phyloP scores from a whole-genome alignment of 2,329 filamentous ascomycete genomes.

The Paradendryphiella salina region DNA sequence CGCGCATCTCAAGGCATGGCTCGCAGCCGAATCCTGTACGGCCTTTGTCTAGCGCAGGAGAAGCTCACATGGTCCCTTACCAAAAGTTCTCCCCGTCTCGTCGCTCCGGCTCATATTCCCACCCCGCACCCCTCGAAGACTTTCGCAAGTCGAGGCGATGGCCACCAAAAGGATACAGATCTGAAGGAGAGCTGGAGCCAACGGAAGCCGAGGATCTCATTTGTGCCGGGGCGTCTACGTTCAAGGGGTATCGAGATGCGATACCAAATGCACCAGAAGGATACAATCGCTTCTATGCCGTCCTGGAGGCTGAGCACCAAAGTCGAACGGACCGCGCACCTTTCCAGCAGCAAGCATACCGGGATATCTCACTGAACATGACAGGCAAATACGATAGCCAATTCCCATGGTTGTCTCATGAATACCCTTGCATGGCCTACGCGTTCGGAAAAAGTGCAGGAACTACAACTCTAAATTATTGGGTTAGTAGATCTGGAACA shows the following conservation, averaged over 20 bases:
- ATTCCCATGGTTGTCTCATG: slow-evolving; percentile 69
- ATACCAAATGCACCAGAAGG: slow-evolving; percentile 44
- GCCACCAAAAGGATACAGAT: slow-evolving; percentile 47
- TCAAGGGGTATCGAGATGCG: slow-evolving; percentile 47
- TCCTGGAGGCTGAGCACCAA: slow-evolving; percentile 46
- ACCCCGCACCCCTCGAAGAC: slow-evolving; percentile 45
- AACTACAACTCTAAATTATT: slow-evolving; percentile 72
- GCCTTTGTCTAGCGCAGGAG: slow-evolving; percentile 42
- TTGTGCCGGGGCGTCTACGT: slow-evolving; percentile 45
- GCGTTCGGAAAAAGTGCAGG: slow-evolving; percentile 68
- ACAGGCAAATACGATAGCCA: slow-evolving; percentile 41
- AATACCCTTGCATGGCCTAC: slow-evolving; percentile 73
- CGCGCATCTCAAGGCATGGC: slow-evolving; percentile 44
- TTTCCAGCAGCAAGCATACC: slow-evolving; percentile 43
- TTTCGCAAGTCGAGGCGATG: slow-evolving; percentile 43
- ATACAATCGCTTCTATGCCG: slow-evolving; percentile 47
- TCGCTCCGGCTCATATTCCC: slow-evolving; percentile 44
- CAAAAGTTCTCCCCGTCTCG: slow-evolving; percentile 31
- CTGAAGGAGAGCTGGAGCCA: slow-evolving; percentile 37
- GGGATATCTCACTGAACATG: slow-evolving; percentile 47
- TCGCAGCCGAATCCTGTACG: slow-evolving; percentile 38
- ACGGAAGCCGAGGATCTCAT: slow-evolving; percentile 47
- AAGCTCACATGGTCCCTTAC: slow-evolving; percentile 31
- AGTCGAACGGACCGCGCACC: slow-evolving; percentile 46
- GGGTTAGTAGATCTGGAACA: slow-evolving; percentile 63